Percentiles rank a stretch among this genome's conserved stretches.
phyloP scores from a whole-genome alignment of 495 filamentous ascomycete genomes.

The Achaetomiella virescens region DNA sequence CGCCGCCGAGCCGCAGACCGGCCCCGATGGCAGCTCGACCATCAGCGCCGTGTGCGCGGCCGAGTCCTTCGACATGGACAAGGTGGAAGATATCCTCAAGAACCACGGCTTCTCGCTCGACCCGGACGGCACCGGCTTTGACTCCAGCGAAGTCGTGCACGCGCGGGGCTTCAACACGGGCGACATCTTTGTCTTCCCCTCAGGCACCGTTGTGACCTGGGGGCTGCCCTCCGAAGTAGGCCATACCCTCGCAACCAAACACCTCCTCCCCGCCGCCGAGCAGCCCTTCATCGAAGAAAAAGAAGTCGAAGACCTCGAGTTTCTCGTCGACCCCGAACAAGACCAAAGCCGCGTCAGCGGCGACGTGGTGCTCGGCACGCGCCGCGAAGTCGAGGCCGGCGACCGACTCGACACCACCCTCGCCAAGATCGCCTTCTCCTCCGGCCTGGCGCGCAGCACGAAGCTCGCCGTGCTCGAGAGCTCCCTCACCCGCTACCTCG shows the following conservation, averaged over 20 bases:
- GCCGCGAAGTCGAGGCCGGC: conserved; percentile 37
- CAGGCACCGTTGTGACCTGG: conserved; percentile 93
- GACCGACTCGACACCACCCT: conserved; percentile 65
- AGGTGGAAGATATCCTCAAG: conserved; percentile 62
- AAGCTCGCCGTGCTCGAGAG: conserved; percentile 92
- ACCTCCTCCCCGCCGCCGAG: conserved; percentile 67
- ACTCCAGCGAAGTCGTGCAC: conserved; percentile 54
- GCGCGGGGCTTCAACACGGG: conserved; percentile 53
- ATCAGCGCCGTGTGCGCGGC: conserved; percentile 81
- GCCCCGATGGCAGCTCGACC: conserved; percentile 39
- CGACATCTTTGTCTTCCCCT: conserved; percentile 95
- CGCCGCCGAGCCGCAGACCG: conserved; percentile 3
- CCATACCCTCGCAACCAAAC: conserved; percentile 63
- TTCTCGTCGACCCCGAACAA: conserved; percentile 64
- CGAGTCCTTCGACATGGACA: conserved; percentile 75
- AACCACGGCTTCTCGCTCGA: conserved; percentile 64
- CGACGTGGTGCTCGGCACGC: conserved; percentile 82
- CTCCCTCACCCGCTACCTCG: conserved; percentile 74
- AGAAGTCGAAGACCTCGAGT: conserved; percentile 90
- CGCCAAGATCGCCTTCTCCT: conserved; percentile 94
- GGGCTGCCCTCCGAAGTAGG: conserved; percentile 66
- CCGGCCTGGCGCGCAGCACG: conserved; percentile 88
- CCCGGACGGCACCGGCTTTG: conserved; percentile 52
- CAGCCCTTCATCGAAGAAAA: conserved; percentile 56
- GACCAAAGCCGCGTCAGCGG: conserved; percentile 77